Evolutionary conservation across 805 yeast species (phyloP), one percentile per base, ranked within the genome.

Genomic region (Wickerhamomyces xylosicus): DNA sequence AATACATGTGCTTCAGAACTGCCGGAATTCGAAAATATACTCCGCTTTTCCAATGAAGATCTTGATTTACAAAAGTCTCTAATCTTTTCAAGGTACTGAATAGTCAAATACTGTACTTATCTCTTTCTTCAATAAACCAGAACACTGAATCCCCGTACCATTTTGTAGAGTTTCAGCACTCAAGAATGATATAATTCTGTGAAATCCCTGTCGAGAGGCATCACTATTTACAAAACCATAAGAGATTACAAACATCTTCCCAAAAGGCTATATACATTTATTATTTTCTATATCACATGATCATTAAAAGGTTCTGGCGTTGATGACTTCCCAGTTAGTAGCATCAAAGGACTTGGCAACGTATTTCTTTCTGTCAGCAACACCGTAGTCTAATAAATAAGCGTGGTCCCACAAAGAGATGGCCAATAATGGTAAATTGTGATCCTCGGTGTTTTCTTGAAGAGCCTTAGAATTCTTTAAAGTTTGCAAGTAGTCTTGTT

Each of bases 381-480:
- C 70, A 35, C 97, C 95, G 61, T 80, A 90, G 60, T 92, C 97
- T 20, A 72, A 64, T 34, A 86, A 52, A 58, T 80, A 92, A n/a
- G 95, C 85, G 47, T 78, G 74, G 58, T 90, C 95, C 95, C 97
- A 89, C 48, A 83, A 70, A 59, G 79, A 85, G 47, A 87, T 69
- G 37, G 78, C 83, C 47, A 92, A 68, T 35, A 92, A 62, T 6
- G 92, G 95, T 47, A 87, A 64, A 19, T 77, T 70, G 64, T 71
- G 75, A 56, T 81, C 89, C 47, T 65, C 68, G 31, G 66, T 68
- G 17, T 61, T 60, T 21, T 50, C 41, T 14, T 47, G 44, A 8
- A 70, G 70, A 19, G 66, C 56, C 40, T 66, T 66, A 40, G 75
- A 55, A 27, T 61, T 60, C 34, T 55, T 53, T 25, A 75, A 59